Conservation (phyloP, 116 monocot genomes). For the Posidonia oceanica region DNA sequence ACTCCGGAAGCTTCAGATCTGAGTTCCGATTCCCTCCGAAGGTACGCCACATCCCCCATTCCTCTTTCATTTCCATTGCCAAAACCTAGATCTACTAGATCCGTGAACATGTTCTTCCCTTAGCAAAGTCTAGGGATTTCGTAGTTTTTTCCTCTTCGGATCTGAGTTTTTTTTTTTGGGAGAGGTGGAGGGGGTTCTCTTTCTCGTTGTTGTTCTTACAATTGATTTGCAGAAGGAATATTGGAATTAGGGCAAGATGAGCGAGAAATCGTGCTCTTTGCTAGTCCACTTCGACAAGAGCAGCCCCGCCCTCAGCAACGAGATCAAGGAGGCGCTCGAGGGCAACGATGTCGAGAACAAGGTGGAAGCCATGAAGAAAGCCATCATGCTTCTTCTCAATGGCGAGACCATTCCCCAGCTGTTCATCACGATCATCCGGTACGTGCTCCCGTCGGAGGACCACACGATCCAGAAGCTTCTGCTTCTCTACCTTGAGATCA, state of each 20-base stretch:
- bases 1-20: neutral
- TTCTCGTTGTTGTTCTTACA: too few relatives aligned
- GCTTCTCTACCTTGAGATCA: constrained; percentile 77
- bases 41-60: too few relatives aligned
- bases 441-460: constrained; percentile 86
- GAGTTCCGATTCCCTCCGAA: too few relatives aligned
- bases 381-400: constrained; percentile 81
- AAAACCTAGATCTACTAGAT: too few relatives aligned
- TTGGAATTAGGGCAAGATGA: constrained; percentile 4
- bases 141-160: neutral
- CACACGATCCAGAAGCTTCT: constrained; percentile 91
- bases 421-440: constrained; percentile 88
- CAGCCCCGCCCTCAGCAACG: constrained; percentile 65
- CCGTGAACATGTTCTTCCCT: too few relatives aligned
- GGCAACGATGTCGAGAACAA: constrained; percentile 54
- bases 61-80: too few relatives aligned
- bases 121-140: too few relatives aligned
- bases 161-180: neutral
- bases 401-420: constrained; percentile 82
- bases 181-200: too few relatives aligned
- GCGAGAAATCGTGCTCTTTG: constrained; percentile 63
- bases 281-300: constrained; percentile 92
- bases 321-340: constrained; percentile 83
- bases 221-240: neutral
- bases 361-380: constrained; percentile 82